phyloP scores from a whole-genome alignment of 1,284 basidiomycete species.

The Pseudozyma hubeiensis region DNA sequence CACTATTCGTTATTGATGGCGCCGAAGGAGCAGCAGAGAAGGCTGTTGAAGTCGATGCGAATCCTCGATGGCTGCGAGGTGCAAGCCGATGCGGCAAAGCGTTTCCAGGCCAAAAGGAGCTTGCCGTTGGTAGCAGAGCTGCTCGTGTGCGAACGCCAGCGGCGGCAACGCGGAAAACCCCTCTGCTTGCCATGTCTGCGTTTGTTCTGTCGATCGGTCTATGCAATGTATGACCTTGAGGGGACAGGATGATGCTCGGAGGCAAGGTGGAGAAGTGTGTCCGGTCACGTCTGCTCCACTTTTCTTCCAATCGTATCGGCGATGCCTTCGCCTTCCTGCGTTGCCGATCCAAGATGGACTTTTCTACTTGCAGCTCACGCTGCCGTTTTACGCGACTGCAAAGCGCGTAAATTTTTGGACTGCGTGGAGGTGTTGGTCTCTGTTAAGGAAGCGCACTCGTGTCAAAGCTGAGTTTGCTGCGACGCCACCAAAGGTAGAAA shows the following conservation, averaged over 20 bases:
- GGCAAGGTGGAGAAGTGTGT: neutral
- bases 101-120: constrained; percentile 2
- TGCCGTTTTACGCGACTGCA: constrained; percentile 36
- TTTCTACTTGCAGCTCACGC: too few species aligned
- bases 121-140: constrained; percentile 4
- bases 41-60: constrained; percentile 19
- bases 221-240: neutral
- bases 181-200: constrained; percentile 19
- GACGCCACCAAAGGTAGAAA: constrained; percentile 12
- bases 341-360: too few species aligned
- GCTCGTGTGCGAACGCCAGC: constrained; percentile 24
- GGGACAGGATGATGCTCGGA: neutral
- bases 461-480: constrained; percentile 13
- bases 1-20: neutral
- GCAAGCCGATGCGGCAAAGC: neutral
- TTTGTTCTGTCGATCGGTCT: neutral
- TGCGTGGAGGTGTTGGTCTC: constrained; percentile 44
- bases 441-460: neutral
- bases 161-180: constrained; percentile 16
- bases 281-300: constrained; percentile 20
- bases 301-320: constrained; percentile 21
- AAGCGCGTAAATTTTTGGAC: constrained; percentile 10
- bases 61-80: constrained; percentile 12
- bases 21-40: constrained; percentile 5
- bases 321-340: too few species aligned